phyloP scores from a whole-genome alignment of 805 yeast genomes.

The Starmera quercuum region DNA sequence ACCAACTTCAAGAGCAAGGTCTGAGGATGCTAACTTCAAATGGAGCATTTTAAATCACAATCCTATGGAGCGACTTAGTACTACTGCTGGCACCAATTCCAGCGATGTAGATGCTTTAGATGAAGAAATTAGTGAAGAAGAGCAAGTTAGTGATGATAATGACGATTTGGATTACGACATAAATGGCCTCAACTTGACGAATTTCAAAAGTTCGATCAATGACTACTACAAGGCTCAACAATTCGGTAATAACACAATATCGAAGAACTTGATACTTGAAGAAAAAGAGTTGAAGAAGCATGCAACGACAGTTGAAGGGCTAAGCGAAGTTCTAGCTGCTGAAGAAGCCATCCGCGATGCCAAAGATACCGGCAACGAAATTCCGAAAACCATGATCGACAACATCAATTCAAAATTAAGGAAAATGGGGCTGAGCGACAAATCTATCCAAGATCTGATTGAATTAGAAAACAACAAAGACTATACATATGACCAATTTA shows the following conservation, averaged over 20 bases:
- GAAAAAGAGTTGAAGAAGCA: slow-evolving; percentile 2
- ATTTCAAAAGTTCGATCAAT: slow-evolving; percentile 26
- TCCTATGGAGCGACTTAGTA: slow-evolving; percentile 56
- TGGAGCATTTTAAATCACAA: slow-evolving; percentile 69
- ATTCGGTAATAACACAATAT: slow-evolving; percentile 1
- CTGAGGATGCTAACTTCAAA: slow-evolving; percentile 26
- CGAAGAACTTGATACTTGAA: slow-evolving; percentile 3
- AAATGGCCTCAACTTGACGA: slow-evolving; percentile 25
- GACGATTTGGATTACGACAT: slow-evolving; percentile 25
- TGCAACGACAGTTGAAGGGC: slow-evolving; percentile 27
- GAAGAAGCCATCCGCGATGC: slow-evolving; percentile 57
- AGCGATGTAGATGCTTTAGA: slow-evolving; percentile 11
- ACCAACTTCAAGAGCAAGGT: slow-evolving; percentile 17
- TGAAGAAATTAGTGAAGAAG: slow-evolving; percentile 38
- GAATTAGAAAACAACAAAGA: slow-evolving; percentile 15
- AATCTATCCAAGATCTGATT: slow-evolving; percentile 9
- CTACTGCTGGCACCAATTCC: slow-evolving; percentile 9
- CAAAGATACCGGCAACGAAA: slow-evolving; percentile 27
- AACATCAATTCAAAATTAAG: slow-evolving; percentile 23
- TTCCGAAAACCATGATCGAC: slow-evolving; percentile 23
- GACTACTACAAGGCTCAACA: slow-evolving; percentile 7
- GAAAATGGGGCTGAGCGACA: slow-evolving; percentile 31
- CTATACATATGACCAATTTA: slow-evolving; percentile 11
- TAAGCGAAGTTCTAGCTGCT: slow-evolving; percentile 49
- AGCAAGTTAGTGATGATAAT: slow-evolving; percentile 49